These are phyloP conservation scores for Cryptococcus hybrid DNA, from an alignment of 1,284 basidiomycete species.

Conservation along the genomic window DNA sequence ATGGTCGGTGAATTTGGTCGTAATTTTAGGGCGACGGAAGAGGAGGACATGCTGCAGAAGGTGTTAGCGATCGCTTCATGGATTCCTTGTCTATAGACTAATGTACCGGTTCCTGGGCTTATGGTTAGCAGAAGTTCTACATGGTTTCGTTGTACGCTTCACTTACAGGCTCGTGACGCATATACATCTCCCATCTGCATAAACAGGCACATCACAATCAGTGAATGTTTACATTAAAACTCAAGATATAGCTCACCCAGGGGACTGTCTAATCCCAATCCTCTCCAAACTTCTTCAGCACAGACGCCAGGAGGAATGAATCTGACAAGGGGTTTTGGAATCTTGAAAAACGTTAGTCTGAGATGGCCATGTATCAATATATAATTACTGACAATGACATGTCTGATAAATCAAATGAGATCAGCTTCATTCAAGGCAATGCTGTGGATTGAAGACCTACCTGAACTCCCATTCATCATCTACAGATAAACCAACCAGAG, in stretches of 20 bases:
- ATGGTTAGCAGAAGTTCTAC: background rate
- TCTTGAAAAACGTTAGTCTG: slow-evolving; percentile 22
- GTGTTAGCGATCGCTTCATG: background rate
- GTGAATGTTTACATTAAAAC: background rate
- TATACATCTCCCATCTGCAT: slow-evolving; percentile 52
- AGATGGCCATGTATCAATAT: background rate
- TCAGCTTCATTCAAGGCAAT: no score
- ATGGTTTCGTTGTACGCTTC: background rate
- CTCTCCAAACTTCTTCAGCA: slow-evolving; percentile 49
- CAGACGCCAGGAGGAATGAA: slow-evolving; percentile 48
- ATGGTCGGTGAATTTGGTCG: slow-evolving; percentile 38
- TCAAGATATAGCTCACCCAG: slow-evolving; percentile 32
- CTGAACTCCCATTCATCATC: slow-evolving; percentile 51
- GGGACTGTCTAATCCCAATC: slow-evolving; percentile 49
- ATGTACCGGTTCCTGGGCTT: background rate
- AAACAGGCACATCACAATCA: background rate
- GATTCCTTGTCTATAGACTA: background rate
- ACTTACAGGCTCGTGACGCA: slow-evolving; percentile 50
- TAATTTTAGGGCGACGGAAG: slow-evolving; percentile 47
- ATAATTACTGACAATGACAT: slow-evolving; percentile 46
- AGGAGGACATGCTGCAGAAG: slow-evolving; percentile 41
- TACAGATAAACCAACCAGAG: slow-evolving; percentile 12
- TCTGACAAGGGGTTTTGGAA: slow-evolving; percentile 49
- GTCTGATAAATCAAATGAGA: no score
- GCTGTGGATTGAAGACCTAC: slow-evolving; percentile 18